These are phyloP conservation scores for Saxophila tyrrhenica DNA, from an alignment of 495 filamentous ascomycete species.

Conservation along the genomic window DNA sequence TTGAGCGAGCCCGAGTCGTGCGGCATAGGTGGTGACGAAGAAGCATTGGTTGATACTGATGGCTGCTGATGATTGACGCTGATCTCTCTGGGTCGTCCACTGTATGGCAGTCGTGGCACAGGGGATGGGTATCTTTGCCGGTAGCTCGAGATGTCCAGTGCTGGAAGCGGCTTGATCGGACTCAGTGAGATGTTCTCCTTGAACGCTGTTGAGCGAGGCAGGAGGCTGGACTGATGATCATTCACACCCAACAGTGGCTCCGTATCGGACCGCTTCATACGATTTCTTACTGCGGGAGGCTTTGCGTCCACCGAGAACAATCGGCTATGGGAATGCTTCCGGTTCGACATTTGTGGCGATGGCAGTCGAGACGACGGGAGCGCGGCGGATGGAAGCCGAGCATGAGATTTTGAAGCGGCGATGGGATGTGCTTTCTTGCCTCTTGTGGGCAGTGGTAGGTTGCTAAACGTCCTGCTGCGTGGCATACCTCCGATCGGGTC, in stretches of 20 bases:
- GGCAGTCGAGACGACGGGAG: slow-evolving; percentile 15
- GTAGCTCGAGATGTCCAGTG: background rate
- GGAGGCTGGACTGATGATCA: background rate
- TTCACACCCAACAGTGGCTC: slow-evolving; percentile 13
- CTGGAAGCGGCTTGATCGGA: slow-evolving; percentile 14
- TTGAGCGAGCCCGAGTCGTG: background rate
- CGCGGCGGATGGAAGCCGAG: slow-evolving; percentile 7
- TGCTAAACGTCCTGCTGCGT: slow-evolving; percentile 20
- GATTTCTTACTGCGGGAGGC: slow-evolving; percentile 4
- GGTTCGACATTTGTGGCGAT: slow-evolving; percentile 10
- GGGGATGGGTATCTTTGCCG: background rate
- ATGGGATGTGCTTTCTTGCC: slow-evolving; percentile 7
- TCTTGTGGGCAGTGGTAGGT: slow-evolving; percentile 18
- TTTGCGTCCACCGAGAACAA: background rate
- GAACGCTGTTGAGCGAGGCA: slow-evolving; percentile 15
- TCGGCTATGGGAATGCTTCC: slow-evolving; percentile 11
- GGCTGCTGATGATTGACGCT: background rate
- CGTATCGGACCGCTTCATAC: slow-evolving; percentile 17
- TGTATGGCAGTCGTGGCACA: background rate
- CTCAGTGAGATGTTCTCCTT: slow-evolving; percentile 20
- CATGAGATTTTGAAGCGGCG: slow-evolving; percentile 8
- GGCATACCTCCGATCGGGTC: slow-evolving; percentile 19
- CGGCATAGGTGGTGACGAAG: background rate
- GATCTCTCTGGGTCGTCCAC: background rate
- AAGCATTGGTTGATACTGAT: background rate